Base-by-base conservation (phyloP, 2,329 filamentous ascomycete genomes). In the Aspergillus brunneoviolaceus region DNA sequence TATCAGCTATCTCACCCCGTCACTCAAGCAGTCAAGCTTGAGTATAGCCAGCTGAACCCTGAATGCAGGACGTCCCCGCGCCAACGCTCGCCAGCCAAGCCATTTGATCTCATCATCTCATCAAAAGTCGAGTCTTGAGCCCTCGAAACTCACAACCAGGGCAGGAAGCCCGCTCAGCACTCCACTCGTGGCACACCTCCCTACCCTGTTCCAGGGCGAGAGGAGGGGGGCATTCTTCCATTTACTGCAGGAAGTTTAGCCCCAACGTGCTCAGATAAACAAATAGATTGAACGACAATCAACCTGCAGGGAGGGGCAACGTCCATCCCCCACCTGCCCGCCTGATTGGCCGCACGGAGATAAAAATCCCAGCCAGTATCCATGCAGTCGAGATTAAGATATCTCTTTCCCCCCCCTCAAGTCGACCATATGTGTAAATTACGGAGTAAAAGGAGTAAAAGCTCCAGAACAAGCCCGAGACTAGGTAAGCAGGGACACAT, bases 321-420 rank as follows among this genome's bases (percentile, higher is more conserved):
- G 5, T 7, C 39, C 14, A 12, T 6, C 33, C 33, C 16, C 39
- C 4, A n/a, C n/a, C 39, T 49, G 53, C 25, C 31, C 35, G 53
- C 27, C 19, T 55, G 53, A 55, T 55, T 55, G 53, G 53, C 19
- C 11, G 27, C 39, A 29, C 42, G 11, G 31, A 21, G 42, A 25
- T 49, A 21, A 45, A 55, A 55, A 35, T 55, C 48, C 45, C 53
- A 27, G 53, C 53, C 5, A 19, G 27, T 31, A 47, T 48, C 48
- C 45, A 45, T 55, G 42, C 42, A 52, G 57, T 39, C 47, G 45
- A 54, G 57, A 59, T 59, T 58, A 47, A 58, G 57, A 53, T 52
- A 31, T 33, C 51, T 14, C 21, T 55, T 42, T 35, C 2, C 5
- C 14, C 27, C 27, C 27, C 9, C 27, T 29, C 27, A 2, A 9